phyloP scores from a whole-genome alignment of 345 rosid species.

The Eucalyptus coolabah region DNA sequence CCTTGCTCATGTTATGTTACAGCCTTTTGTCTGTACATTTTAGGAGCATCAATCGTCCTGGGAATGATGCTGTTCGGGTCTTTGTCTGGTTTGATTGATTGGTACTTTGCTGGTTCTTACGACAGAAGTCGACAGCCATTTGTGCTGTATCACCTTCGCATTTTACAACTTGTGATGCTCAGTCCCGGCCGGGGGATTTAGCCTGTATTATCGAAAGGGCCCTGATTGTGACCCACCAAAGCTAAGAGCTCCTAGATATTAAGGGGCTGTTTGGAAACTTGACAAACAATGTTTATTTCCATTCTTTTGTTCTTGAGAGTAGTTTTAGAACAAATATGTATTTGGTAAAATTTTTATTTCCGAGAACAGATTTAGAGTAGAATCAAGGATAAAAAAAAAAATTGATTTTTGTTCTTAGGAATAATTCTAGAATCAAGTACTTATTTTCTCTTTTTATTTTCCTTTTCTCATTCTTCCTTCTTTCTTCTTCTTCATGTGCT shows the following conservation, averaged over 20 bases:
- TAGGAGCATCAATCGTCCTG: background rate
- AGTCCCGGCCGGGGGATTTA: background rate
- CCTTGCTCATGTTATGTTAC: background rate
- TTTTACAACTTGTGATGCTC: background rate
- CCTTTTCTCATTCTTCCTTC: no score
- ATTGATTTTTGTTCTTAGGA: no score
- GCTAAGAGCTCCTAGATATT: background rate
- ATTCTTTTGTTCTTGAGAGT: rapidly evolving
- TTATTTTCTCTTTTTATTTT: no score
- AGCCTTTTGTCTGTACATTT: background rate
- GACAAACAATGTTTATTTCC: rapidly evolving
- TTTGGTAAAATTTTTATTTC: no score
- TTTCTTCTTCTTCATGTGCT: no score
- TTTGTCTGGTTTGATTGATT: background rate
- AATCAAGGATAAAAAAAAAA: no score
- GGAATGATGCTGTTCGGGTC: background rate
- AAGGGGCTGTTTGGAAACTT: no score
- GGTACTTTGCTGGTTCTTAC: background rate
- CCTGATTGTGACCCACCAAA: background rate
- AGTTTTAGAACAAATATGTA: no score
- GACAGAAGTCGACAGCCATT: background rate
- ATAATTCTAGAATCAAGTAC: no score
- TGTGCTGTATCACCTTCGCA: background rate
- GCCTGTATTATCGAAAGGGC: background rate
- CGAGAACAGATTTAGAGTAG: rapidly evolving